A percentile compares a stretch with the other conserved stretches of the same genome.
Conservation (phyloP, 2,329 filamentous ascomycete genomes). For the Plenodomus tracheiphilus region DNA sequence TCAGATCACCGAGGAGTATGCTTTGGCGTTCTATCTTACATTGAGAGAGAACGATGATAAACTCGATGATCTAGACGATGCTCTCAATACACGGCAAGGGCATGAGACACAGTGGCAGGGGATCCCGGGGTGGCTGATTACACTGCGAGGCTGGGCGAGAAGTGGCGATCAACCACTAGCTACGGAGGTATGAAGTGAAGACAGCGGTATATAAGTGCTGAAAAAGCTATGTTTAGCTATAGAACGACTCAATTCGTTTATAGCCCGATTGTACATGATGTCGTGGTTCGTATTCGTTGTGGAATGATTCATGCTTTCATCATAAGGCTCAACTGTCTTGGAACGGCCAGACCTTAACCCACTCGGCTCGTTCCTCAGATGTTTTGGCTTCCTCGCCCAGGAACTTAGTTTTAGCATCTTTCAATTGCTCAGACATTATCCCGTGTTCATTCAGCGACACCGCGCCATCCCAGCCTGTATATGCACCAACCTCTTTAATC, state of each 20-base stretch:
- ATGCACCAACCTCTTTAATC: constrained; percentile 8
- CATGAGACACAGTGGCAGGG: too few relatives aligned
- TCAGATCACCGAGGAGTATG: background rate
- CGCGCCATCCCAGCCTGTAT: constrained; percentile 13
- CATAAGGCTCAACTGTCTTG: background rate
- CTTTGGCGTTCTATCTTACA: background rate
- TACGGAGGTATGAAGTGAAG: too few relatives aligned
- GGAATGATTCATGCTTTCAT: too few relatives aligned
- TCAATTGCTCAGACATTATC: constrained; percentile 4
- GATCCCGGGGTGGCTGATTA: too few relatives aligned
- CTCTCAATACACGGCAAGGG: background rate
- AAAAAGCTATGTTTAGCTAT: too few relatives aligned
- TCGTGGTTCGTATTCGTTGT: too few relatives aligned
- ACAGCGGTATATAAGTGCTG: too few relatives aligned
- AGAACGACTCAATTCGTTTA: too few relatives aligned
- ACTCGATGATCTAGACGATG: background rate
- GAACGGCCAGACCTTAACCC: background rate
- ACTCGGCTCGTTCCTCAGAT: background rate
- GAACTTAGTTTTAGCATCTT: background rate
- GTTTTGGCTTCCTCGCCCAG: background rate
- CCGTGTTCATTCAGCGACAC: constrained; percentile 8
- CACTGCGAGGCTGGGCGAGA: too few relatives aligned
- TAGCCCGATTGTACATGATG: too few relatives aligned
- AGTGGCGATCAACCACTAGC: too few relatives aligned
- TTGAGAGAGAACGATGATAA: background rate